Base-by-base conservation (phyloP, 768 basidiomycete genomes). In the Lentinula detonsa region DNA sequence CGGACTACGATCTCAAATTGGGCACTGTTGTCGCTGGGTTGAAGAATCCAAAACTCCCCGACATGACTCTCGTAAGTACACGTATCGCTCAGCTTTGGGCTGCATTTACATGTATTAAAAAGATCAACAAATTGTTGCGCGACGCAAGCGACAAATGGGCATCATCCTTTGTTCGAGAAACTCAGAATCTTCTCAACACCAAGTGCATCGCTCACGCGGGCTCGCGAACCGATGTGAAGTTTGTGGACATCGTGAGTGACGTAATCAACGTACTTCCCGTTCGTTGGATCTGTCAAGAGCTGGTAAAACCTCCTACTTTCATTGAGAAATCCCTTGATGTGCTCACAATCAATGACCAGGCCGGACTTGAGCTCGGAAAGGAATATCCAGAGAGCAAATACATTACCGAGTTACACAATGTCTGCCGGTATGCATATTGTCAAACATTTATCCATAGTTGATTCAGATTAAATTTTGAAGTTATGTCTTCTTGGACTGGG, bases 181-280 rank as follows among this genome's bases (percentile, higher is more conserved):
- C 57, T 31, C 45, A 59, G 9, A 31, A 18, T 4, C 57, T 59
- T 6, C 5, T 59, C 34, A 37, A 59, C 51, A 52, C 52, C 61
- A 34, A 60, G 66, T 59, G 46, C 2, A 72, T 77, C 51, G 61
- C 63, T 34, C 64, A 72, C 34, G 68, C 70, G 13, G 74, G 70
- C 5, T 63, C 69, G 15, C 52, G 58, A 15, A 59, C 63, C 16
- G 39, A 23, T 16, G 6, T 42, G 35, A 72, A 64, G 35, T 76
- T 70, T 54, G 69, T 90, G 21, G 87, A 91, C 67, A 78, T 91
- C 40, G 80, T 90, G 6, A 75, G 74, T 45, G 85, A 91, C 64
- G 87, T 91, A 21, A 80, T 88, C 66, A 87, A 90, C 63, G 67
- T 78, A 31, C 61, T 87, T 42, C 83, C 88, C 0, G 69, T 87